Percentiles rank a stretch among this genome's conserved stretches.
phyloP scores from a whole-genome alignment of 306 rosid genomes.

The Cicer chorassanicum region DNA sequence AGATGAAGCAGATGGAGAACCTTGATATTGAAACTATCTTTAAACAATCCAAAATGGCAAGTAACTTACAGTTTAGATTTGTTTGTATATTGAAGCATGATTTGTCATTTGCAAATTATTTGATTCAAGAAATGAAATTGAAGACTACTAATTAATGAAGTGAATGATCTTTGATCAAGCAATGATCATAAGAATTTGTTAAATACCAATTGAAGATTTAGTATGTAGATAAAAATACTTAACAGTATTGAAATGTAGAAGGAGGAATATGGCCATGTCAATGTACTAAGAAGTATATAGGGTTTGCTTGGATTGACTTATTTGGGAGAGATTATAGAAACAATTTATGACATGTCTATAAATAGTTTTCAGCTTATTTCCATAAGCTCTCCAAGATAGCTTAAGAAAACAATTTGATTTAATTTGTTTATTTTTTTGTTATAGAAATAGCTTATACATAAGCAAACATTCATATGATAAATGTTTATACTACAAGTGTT shows the following conservation, averaged over 20 bases:
- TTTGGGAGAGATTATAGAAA: too few species aligned
- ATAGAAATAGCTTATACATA: too few species aligned
- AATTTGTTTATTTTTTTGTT: too few species aligned
- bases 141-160: conserved; percentile 4
- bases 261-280: conserved; percentile 14
- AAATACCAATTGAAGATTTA: conserved; percentile 8
- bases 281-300: background rate
- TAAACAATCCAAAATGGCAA: conserved; percentile 62
- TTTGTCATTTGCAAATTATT: conserved; percentile 1
- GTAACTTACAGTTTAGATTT: conserved; percentile 40
- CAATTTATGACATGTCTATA: too few species aligned
- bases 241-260: conserved; percentile 18
- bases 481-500: too few species aligned
- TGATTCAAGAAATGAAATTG: conserved; percentile 13
- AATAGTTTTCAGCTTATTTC: too few species aligned
- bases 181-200: conserved; percentile 8
- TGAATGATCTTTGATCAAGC: conserved; percentile 34
- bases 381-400: too few species aligned
- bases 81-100: background rate
- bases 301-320: too few species aligned
- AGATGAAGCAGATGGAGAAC: conserved; percentile 66
- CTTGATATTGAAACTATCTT: conserved; percentile 64
- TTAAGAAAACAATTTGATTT: too few species aligned
- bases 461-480: too few species aligned
- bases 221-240: background rate